Base-by-base conservation (phyloP, 83 land plant genomes). In the Diphasiastrum complanatum region DNA sequence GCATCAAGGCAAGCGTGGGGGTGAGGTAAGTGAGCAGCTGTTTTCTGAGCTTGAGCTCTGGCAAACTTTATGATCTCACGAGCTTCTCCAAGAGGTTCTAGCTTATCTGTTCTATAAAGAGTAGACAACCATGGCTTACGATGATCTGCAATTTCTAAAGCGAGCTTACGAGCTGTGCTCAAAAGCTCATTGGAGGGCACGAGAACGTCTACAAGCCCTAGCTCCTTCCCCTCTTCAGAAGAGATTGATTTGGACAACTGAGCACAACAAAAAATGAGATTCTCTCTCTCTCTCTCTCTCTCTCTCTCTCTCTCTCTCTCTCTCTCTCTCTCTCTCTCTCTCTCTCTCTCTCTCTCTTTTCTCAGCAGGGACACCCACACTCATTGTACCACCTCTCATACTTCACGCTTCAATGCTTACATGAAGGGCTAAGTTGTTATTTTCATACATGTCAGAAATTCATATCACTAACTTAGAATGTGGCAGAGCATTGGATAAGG, bases 181-280 rank as follows among this genome's bases (percentile, higher is more conserved):
- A 95, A 19, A 53, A 95, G 57, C 45, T 83, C 75, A 54, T 69
- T 56, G 18, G 83, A 57, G 19, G 86, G 41, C 38, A 82, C 96
- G 33, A 95, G 27, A 12, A 76, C 91, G 77, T 95, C 99, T 32
- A 95, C 85, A 43, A 95, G 92, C 33, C 99, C 97, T 38, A 82
- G 47, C 36, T 65, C 64, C 35, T 68, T 68, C 6, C 87, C 99
- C 64, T 89, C 97, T 34, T 82, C 79, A 22, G 89, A 84, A 64
- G 81, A 81, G 28, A 89, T 74, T n/a, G 89, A 77, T 51, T 89
- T 95, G 2, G 99, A 93, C 47, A 56, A 51, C 91, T 89, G 64
- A n/a, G n/a, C n/a, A n/a, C 20, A 16, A 49, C 5, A 22, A 22
- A 49, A 40, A 40, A 40, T 40, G 43, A 40, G 16, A 40, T 8